Percentiles rank a stretch among this genome's conserved stretches.
These are phyloP conservation scores for Sugiyamaella paludigena DNA, from an alignment of 1,139 yeast genomes.

Conservation along the genomic window DNA sequence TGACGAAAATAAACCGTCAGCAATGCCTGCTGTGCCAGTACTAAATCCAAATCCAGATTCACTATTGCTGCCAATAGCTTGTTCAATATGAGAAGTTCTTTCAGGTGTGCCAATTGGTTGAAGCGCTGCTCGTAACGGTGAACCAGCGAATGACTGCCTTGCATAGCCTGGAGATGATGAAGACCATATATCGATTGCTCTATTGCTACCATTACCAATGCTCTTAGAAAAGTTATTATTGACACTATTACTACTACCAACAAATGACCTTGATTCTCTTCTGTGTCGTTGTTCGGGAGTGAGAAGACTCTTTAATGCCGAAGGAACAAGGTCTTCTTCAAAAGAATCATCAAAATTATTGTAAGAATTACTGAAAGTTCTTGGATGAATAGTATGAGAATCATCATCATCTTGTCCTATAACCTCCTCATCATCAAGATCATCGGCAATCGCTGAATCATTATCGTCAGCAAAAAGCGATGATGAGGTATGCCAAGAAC, in stretches of 20 bases:
- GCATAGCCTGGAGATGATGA: conserved; percentile 12
- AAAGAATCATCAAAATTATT: conserved; percentile 45
- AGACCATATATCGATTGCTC: conserved; percentile 13
- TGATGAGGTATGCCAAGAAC: conserved; percentile 14
- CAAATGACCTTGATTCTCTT: conserved; percentile 53
- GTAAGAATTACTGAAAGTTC: not conserved
- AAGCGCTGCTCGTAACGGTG: conserved; percentile 7
- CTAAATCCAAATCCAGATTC: not conserved
- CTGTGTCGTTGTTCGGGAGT: conserved; percentile 76
- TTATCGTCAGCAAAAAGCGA: conserved; percentile 26
- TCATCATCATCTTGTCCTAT: conserved; percentile 7
- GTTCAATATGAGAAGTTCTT: conserved; percentile 7
- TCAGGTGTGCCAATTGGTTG: conserved; percentile 24
- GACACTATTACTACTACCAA: too few species aligned
- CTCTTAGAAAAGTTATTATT: conserved; percentile 34
- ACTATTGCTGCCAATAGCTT: conserved; percentile 2
- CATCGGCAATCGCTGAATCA: conserved; percentile 47
- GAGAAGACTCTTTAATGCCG: conserved; percentile 64
- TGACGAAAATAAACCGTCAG: too few species aligned
- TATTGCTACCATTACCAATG: not conserved
- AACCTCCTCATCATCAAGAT: conserved; percentile 34
- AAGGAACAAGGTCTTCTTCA: conserved; percentile 77
- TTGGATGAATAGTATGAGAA: conserved; percentile 11
- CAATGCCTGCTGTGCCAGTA: too few species aligned
- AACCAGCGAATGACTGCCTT: conserved; percentile 16